phyloP scores from a whole-genome alignment of 2,329 filamentous ascomycete genomes.

The Cladophialophora bantiana region DNA sequence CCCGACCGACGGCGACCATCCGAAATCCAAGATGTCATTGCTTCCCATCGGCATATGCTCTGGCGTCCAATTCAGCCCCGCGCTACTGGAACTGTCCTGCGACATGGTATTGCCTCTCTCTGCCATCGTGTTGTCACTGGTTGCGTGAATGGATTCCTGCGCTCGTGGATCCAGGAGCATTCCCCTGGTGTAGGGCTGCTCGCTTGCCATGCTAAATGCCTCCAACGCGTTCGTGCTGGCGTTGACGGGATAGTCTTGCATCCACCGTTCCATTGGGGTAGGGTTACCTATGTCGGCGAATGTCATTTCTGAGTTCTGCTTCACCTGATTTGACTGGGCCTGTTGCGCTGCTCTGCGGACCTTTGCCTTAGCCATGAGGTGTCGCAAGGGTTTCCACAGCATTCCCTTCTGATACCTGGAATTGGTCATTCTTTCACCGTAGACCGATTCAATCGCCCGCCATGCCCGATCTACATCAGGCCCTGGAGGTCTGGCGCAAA shows the following conservation, averaged over 20 bases:
- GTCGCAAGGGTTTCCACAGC: constrained; percentile 69
- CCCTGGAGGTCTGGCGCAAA: constrained; percentile 64
- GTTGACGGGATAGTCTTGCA: constrained; percentile 29
- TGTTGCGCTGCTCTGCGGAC: constrained; percentile 60
- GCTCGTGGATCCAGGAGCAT: constrained; percentile 11
- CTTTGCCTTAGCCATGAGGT: constrained; percentile 66
- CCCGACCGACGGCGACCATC: constrained; percentile 33
- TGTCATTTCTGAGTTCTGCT: constrained; percentile 15
- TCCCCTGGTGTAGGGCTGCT: constrained; percentile 15
- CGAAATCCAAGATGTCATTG: constrained; percentile 29
- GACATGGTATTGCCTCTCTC: constrained; percentile 7
- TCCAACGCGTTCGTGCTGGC: constrained; percentile 24
- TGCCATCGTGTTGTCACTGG: not conserved
- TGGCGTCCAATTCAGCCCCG: constrained; percentile 19
- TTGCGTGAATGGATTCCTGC: not conserved
- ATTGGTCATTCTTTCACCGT: constrained; percentile 46
- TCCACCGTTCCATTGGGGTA: constrained; percentile 27
- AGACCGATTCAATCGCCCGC: constrained; percentile 60
- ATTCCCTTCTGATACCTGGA: constrained; percentile 59
- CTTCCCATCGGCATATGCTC: constrained; percentile 17
- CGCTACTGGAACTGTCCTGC: constrained; percentile 8
- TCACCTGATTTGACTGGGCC: constrained; percentile 6
- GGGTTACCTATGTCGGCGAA: constrained; percentile 20
- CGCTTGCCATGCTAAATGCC: constrained; percentile 29
- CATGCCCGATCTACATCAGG: constrained; percentile 67